Evolutionary conservation across 208 protist genomes (phyloP), one percentile per base, ranked within the genome.

Genomic region (Crithidia brevicula): DNA sequence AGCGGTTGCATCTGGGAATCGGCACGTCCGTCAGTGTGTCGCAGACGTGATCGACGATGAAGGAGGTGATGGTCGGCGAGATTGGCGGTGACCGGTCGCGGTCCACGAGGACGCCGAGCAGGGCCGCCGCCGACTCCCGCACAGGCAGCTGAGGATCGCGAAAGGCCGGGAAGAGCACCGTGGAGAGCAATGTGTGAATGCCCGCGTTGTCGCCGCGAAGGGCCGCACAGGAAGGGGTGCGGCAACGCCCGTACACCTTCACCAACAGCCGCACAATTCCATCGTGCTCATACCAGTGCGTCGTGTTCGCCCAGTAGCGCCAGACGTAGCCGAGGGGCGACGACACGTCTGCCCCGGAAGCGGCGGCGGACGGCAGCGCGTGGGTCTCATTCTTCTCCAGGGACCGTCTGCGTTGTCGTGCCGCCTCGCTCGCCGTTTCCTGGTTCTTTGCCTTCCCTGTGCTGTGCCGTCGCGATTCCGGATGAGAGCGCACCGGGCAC

Each of bases 91-190:
- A 9, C 20, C 72, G 42, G 33, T 56, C 60, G n/a, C 46, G 53
- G 42, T 74, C 60, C 3, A 63, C 62, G 40, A 86, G 47, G 18
- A 63, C 30, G 31, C 59, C 70, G 13, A 85, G 57, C 11, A 89
- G 33, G 3, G 74, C 53, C 13, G 79, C 85, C 20, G 82, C 83
- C 9, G 75, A 75, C 59, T 89, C 77, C 23, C 84, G 74, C 46
- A 94, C 74, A 1, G 89, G 82, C 61, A 90, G 61, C 73, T 91
- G 81, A 16, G 71, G 67, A 28, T 89, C 77, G 11, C 67, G 63
- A 15, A 92, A 52, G 27, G 86, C 69, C 0, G 81, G 83, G 57
- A 92, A 74, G 27, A 74, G 60, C 9, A 90, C 67, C 1, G 66
- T 79, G 50, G 86, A 74, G 28, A 79, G 71, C 15, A 92, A n/a